These are phyloP conservation scores for Pichia sp. DNA, from an alignment of 1,139 yeast species.

Conservation along the genomic window DNA sequence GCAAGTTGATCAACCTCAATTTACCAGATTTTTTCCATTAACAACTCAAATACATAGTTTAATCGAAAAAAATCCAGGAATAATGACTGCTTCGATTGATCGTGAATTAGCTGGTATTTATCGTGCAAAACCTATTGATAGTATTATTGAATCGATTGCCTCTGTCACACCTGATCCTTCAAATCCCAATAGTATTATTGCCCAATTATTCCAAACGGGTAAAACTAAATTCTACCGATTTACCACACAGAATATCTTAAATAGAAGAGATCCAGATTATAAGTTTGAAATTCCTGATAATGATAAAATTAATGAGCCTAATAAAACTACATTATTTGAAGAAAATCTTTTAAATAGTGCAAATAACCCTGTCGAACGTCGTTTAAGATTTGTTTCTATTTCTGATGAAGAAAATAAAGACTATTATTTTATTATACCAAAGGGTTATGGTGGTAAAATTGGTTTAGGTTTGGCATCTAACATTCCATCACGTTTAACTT, in stretches of 20 bases:
- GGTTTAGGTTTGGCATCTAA: background rate
- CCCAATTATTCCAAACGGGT: constrained; percentile 69
- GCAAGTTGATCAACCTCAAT: constrained; percentile 28
- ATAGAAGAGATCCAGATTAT: constrained; percentile 11
- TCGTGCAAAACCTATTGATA: constrained; percentile 10
- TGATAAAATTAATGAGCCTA: background rate
- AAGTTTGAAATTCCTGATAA: background rate
- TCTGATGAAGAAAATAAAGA: background rate
- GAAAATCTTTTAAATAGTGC: constrained; percentile 15
- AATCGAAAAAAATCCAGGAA: constrained; percentile 40
- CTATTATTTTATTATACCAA: constrained; percentile 4
- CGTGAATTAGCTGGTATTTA: constrained; percentile 43
- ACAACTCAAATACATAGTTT: constrained; percentile 55
- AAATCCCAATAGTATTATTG: constrained; percentile 33
- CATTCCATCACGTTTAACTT: background rate
- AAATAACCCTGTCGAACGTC: constrained; percentile 1
- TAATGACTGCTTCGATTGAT: constrained; percentile 50
- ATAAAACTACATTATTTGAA: constrained; percentile 16
- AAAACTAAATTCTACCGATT: constrained; percentile 67
- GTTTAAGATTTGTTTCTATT: constrained; percentile 1
- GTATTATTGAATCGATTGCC: constrained; percentile 11
- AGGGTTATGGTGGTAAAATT: constrained; percentile 4
- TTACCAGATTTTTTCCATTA: constrained; percentile 49
- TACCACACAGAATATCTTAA: constrained; percentile 37
- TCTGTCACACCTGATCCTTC: constrained; percentile 7